Base-by-base conservation (phyloP, 192 early-diverging fungal genomes). In the Backusella westeae region DNA sequence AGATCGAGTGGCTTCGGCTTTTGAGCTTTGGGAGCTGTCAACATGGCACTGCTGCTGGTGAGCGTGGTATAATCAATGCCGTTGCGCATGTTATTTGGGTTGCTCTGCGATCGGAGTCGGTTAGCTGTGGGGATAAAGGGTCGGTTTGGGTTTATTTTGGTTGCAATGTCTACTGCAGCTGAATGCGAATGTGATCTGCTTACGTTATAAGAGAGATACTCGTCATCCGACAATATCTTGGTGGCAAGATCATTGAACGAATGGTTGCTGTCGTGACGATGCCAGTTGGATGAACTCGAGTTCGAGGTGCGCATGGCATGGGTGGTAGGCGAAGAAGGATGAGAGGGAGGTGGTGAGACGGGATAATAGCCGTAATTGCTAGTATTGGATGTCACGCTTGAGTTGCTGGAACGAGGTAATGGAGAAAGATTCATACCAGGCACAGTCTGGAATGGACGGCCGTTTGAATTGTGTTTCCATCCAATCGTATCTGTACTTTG, bases 31-130 rank as follows among this genome's bases (percentile, higher is more conserved):
- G 53, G n/a, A 8, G 67, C 29, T 42, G 38, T 19, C 19, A 23
- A n/a, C n/a, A 36, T 69, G 34, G 67, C 32, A 52, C 46, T 29
- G 34, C 36, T 49, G 12, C n/a, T 69, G 46, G 65, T 35, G 19
- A 35, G 32, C 5, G 42, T 29, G 46, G 34, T 32, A 46, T 41
- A 39, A 42, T 41, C 56, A 63, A 21, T 21, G 7, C 21, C n/a
- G 12, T 75, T 81, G 21, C 71, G 71, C 32, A 87, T 86, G 23
- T 87, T 87, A 67, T 89, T 87, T 35, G 88, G 86, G 59, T 80
- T 89, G 68, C 86, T 87, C 49, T 86, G 84, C 3, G 88, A 87
- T 26, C 88, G 80, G 6, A 86, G 73, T 10, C 86, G 80, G 78
- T 82, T 79, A 38, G 75, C 82, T 46, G 68, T 49, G 7, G 72